Percentiles rank a stretch among this genome's conserved stretches.
Evolutionary conservation across 768 basidiomycete genomes (phyloP).

Genomic region (Piloderma croceum): DNA sequence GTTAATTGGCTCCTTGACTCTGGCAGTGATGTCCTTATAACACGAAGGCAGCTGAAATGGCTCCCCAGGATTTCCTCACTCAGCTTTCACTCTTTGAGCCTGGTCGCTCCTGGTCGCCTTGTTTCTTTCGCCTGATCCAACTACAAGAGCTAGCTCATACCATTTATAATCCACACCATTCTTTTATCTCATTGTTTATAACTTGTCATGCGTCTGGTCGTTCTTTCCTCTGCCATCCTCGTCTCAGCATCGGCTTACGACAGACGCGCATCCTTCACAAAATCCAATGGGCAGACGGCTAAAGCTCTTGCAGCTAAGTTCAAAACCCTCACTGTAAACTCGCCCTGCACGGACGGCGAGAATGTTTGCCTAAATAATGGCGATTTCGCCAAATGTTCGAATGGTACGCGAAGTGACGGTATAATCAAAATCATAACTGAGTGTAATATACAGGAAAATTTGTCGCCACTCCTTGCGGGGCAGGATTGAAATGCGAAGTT

Average conservation of each 20-base stretch:
- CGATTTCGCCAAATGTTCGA: conserved; percentile 14
- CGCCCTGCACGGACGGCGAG: conserved; percentile 30
- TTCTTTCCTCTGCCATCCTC: conserved; percentile 25
- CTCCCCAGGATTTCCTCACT: neutral
- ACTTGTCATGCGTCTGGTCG: conserved; percentile 11
- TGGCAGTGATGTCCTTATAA: neutral
- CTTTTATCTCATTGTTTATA: neutral
- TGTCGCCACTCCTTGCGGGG: conserved; percentile 24
- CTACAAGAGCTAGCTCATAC: no score
- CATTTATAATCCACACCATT: neutral
- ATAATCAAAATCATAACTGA: neutral
- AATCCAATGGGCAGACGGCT: conserved; percentile 21
- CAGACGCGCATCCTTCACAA: conserved; percentile 29
- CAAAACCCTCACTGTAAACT: conserved; percentile 23
- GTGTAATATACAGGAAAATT: conserved; percentile 15
- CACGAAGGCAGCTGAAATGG: neutral
- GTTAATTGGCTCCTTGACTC: no score
- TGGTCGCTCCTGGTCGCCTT: conserved; percentile 4
- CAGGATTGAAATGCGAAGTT: conserved; percentile 31
- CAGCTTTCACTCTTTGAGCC: conserved; percentile 11
- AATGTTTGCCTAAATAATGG: conserved; percentile 6
- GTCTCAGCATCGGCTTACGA: conserved; percentile 27
- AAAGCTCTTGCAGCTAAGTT: conserved; percentile 9
- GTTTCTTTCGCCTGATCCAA: conserved; percentile 3
- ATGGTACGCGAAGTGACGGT: conserved; percentile 7